Conservation (phyloP, 2,329 filamentous ascomycete genomes). For the Ceratocystis albifundus region DNA sequence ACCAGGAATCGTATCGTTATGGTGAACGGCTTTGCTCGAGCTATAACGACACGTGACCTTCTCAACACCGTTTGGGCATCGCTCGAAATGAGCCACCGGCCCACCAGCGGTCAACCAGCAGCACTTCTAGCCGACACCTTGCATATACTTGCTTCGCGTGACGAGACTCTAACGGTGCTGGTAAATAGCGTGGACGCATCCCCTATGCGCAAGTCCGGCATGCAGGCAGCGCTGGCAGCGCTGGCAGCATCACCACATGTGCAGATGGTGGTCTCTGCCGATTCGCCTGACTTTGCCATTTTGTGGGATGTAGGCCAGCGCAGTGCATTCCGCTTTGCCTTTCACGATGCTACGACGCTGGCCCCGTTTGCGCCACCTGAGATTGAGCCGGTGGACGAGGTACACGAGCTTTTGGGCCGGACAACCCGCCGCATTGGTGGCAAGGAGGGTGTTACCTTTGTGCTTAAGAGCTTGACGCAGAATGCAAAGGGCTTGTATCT, state of each 20-base stretch:
- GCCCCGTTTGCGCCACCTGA: conserved; percentile 50
- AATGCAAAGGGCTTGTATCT: conserved; percentile 83
- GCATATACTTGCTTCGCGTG: conserved; percentile 41
- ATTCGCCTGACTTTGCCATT: conserved; percentile 76
- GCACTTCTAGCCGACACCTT: conserved; percentile 58
- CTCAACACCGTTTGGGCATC: conserved; percentile 57
- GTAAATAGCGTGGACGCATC: conserved; percentile 80
- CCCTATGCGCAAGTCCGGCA: conserved; percentile 57
- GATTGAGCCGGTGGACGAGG: conserved; percentile 76
- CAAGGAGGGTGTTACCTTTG: conserved; percentile 82
- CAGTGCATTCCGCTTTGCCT: conserved; percentile 72
- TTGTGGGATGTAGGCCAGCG: conserved; percentile 84
- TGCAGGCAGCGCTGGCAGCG: conserved; percentile 62
- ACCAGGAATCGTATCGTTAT: conserved; percentile 54
- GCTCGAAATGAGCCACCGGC: conserved; percentile 40
- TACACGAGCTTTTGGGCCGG: conserved; percentile 74
- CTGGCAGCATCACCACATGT: conserved; percentile 64
- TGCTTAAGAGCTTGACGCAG: conserved; percentile 78
- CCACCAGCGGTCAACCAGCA: conserved; percentile 51
- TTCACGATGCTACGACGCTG: conserved; percentile 92
- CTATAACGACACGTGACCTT: conserved; percentile 56
- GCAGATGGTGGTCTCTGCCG: conserved; percentile 65
- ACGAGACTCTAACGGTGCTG: conserved; percentile 51
- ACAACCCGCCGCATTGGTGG: conserved; percentile 71
- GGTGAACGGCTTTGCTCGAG: conserved; percentile 71